Evolutionary conservation across 139 green algal genomes (phyloP).

Genomic region (Ettlia oleoabundans): DNA sequence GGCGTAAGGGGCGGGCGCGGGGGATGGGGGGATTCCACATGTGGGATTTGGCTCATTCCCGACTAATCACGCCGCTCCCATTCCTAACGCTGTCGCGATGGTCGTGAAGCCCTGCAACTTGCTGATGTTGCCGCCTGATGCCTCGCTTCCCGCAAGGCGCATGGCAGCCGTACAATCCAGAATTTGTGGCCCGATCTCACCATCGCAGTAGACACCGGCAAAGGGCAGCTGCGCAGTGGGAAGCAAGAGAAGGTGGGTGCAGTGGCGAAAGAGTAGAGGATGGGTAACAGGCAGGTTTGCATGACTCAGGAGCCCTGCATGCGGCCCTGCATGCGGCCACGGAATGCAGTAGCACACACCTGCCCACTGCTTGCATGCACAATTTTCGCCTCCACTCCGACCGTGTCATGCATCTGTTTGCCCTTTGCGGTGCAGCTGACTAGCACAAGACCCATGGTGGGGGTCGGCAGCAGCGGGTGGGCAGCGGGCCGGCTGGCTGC

Average conservation of each 20-base stretch:
- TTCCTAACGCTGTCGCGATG: not conserved
- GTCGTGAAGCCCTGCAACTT: not conserved
- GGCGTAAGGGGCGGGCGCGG: no score
- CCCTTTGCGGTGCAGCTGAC: conserved; percentile 21
- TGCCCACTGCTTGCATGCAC: not conserved
- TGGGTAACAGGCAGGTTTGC: no score
- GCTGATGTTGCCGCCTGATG: not conserved
- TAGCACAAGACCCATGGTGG: not conserved
- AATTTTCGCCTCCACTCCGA: not conserved
- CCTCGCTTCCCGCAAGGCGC: not conserved
- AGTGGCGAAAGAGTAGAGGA: no score
- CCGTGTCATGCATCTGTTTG: not conserved
- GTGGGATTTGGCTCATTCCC: no score
- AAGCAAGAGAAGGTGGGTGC: no score
- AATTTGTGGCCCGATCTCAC: conserved; percentile 10
- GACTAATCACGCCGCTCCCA: no score
- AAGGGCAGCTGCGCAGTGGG: conserved; percentile 27
- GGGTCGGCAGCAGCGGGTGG: conserved; percentile 26
- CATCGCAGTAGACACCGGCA: conserved; percentile 19
- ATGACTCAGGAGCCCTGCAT: no score
- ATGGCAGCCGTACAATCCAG: not conserved
- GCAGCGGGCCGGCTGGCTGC: not conserved
- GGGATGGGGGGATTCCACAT: no score
- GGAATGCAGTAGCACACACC: not conserved
- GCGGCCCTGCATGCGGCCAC: not conserved